These are phyloP conservation scores for Mesembryanthemum crystallinum DNA, from an alignment of 148 eudicot species.

Conservation along the genomic window DNA sequence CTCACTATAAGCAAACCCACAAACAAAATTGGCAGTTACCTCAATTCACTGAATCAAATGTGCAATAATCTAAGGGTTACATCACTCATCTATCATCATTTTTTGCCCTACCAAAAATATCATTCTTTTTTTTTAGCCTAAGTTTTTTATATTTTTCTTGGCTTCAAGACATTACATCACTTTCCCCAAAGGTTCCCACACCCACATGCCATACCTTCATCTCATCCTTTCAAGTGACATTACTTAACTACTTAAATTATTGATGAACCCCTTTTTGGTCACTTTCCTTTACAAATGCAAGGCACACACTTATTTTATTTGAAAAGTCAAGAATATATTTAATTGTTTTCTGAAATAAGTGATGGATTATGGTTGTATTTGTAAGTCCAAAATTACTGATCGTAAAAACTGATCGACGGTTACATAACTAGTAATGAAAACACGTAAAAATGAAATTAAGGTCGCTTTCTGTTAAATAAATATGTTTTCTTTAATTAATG, in stretches of 20 bases:
- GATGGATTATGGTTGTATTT: too few relatives aligned
- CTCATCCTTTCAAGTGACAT: slow-evolving; percentile 6
- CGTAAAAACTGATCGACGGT: too few relatives aligned
- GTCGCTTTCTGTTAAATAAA: too few relatives aligned
- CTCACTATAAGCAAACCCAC: too few relatives aligned
- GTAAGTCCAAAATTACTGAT: too few relatives aligned
- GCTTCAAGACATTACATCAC: slow-evolving; percentile 33
- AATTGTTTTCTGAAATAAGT: not conserved
- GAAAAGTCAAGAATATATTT: not conserved
- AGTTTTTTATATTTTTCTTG: not conserved
- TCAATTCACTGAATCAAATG: slow-evolving; percentile 22
- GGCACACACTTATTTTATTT: not conserved
- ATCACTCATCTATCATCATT: not conserved
- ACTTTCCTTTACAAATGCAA: not conserved
- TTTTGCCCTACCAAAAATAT: not conserved
- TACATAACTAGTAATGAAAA: too few relatives aligned
- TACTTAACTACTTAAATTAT: slow-evolving; percentile 3
- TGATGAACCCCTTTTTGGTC: not conserved
- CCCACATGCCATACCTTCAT: slow-evolving; percentile 25
- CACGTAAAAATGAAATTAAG: too few relatives aligned
- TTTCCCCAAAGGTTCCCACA: slow-evolving; percentile 27
- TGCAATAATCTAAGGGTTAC: not conserved
- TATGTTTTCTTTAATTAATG: too few relatives aligned
- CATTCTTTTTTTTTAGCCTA: not conserved
- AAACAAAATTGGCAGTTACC: not conserved